Evolutionary conservation across 1,284 basidiomycete genomes (phyloP), one percentile per base, ranked within the genome.

Genomic region (Papiliotrema laurentii): DNA sequence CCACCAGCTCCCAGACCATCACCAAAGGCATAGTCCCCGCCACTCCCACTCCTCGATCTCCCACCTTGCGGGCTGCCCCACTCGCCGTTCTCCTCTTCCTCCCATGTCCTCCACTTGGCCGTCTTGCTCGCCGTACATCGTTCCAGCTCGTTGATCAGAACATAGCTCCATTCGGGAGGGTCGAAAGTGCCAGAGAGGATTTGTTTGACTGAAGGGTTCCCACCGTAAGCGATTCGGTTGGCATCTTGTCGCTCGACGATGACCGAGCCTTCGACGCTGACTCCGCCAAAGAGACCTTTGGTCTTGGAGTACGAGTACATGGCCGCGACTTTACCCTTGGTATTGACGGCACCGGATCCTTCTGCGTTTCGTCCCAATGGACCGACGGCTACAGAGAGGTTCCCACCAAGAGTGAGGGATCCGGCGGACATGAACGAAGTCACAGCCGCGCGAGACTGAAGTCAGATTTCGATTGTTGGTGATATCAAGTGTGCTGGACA

Each of bases 291-390:
- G 1, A 97, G 79, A 11, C 94, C 94, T 56, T 89, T 84, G 4
- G 91, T 93, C 72, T 93, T 92, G 4, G 89, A 93, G 72, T 98
- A 98, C 57, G 86, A 89, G 73, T 94, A 91, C 91, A 97, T 97
- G 41, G 93, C 92, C 6, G 93, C 89, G 4, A 97, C 74, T 66
- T 86, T 87, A 43, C 93, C 93, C 44, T 84, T 87, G 0, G 87
- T 81, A 66, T 86, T 97, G 47, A 98, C 61, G 0, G 89, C 79
- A 14, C 91, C 93, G 19, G 84, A 81, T 1, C 91, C 96, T 75
- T 97, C 94, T 13, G 93, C 91, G 58, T 92, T 96, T 33, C 94
- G 83, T 19, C 94, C 94, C 0, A 98, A 75, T 1, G 94, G 94
- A 1, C 96, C 94, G 0, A 97, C 80, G 6, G 94, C 93, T 47